Base-by-base conservation (phyloP, 257 asterid species). In the Penstemon newberryi region DNA sequence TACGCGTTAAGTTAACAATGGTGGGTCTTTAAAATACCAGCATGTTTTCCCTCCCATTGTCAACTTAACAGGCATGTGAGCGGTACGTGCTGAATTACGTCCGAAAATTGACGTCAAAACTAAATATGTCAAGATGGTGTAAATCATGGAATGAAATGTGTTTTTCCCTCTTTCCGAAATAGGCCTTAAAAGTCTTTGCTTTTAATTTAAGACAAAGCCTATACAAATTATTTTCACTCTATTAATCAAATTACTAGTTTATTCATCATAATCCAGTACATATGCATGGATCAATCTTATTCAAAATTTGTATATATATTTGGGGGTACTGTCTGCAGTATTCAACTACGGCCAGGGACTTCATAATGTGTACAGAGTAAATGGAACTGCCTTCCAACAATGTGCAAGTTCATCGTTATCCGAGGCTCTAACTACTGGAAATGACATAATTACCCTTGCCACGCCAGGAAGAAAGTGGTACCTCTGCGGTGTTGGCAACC, bases 401-500 rank as follows among this genome's bases (percentile, higher is more conserved):
- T 79, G 80, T 40, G 3, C 8, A 8, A 19, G 56, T 9, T 19
- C 71, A 15, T 12, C 47, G 9, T 13, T 40, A 4, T 46, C 9
- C 3, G 73, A 1, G 12, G 44, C 75, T 50, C 45, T 77, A 3
- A 51, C 36, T 1, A 49, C 39, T 15, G 85, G 85, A 9, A 50
- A 55, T 9, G 82, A 80, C 45, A 52, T 60, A 7, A 66, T 80
- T 36, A 18, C 62, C 25, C 78, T 73, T 0, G 49, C 65, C 0
- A 18, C 67, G 1, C 55, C 73, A 10, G 85, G 85, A 42, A 76
- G 60, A 45, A 77, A 77, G 43, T 77, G 84, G 84, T 80, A 80
- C 61, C 70, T 77, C 37, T 73, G 78, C 37, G 68, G 73, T 0
- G 52, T 80, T 3, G 62, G 45, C 4, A 12, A 11, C 3, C 85